Evolutionary conservation across 768 basidiomycete species (phyloP).

Genomic region (Pleurotus platypus): DNA sequence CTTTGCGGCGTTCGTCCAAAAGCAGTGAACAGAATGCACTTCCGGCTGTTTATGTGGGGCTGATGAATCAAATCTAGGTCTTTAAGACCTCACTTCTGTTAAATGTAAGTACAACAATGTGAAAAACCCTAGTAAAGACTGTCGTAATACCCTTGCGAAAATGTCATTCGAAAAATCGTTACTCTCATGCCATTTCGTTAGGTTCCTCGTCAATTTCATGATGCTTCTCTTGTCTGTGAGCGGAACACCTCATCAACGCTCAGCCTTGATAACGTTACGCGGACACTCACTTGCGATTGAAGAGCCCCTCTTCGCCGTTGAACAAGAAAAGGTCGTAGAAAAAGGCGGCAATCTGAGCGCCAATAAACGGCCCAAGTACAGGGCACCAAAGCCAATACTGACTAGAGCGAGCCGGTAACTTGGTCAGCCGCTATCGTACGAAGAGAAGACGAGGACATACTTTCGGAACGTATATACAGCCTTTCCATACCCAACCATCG

Average conservation of each 20-base stretch:
- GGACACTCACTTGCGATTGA: constrained; percentile 46
- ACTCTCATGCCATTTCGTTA: too few species aligned
- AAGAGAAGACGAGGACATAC: constrained; percentile 25
- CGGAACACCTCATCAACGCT: not conserved
- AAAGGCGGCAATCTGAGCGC: constrained; percentile 52
- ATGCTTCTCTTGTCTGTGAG: not conserved
- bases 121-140: too few species aligned
- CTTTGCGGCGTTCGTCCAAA: too few species aligned
- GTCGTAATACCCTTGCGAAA: too few species aligned
- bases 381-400: constrained; percentile 80
- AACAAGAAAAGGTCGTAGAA: constrained; percentile 63
- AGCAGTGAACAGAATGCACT: too few species aligned
- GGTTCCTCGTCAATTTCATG: not conserved
- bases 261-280: not conserved
- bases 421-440: constrained; percentile 12
- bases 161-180: too few species aligned
- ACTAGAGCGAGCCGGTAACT: constrained; percentile 24
- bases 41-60: too few species aligned
- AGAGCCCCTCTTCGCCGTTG: constrained; percentile 48
- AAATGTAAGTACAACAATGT: too few species aligned
- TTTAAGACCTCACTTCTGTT: too few species aligned
- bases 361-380: constrained; percentile 54
- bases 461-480: constrained; percentile 37
- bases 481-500: constrained; percentile 68
- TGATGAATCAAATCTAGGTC: too few species aligned